phyloP scores from a whole-genome alignment of 2,329 filamentous ascomycete species.

The Aschersonia sp. region DNA sequence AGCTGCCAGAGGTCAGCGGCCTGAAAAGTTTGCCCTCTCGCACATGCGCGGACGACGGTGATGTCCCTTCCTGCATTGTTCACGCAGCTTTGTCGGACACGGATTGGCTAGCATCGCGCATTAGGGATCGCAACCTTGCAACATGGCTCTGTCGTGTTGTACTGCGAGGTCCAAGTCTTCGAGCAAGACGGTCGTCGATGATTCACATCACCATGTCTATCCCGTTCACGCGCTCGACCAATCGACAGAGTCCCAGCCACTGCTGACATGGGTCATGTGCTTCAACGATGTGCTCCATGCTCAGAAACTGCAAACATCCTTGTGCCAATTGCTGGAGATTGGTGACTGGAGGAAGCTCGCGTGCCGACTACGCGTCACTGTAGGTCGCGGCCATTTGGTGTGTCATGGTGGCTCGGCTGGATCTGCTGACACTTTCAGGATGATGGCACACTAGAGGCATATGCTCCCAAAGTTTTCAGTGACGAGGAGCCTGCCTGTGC shows the following conservation, averaged over 20 bases:
- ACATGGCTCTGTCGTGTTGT: slow-evolving; percentile 3
- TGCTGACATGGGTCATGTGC: slow-evolving; percentile 5
- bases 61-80: not conserved
- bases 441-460: slow-evolving; percentile 4
- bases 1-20: not conserved
- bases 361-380: slow-evolving; percentile 2
- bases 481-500: slow-evolving; percentile 2
- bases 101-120: not conserved
- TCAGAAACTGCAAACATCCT: slow-evolving; percentile 1
- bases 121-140: not conserved
- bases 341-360: slow-evolving; percentile 5
- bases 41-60: not conserved
- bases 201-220: slow-evolving; percentile 1
- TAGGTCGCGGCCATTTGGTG: not conserved
- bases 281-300: slow-evolving; percentile 6
- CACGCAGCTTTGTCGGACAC: not conserved
- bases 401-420: not conserved
- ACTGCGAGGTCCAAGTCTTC: not conserved
- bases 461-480: slow-evolving; percentile 2
- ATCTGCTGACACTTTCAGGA: not conserved
- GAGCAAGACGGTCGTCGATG: not conserved
- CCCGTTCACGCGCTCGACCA: slow-evolving; percentile 4
- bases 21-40: not conserved
- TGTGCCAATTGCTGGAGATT: slow-evolving; percentile 3
- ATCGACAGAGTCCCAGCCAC: not conserved